phyloP scores from a whole-genome alignment of 352 stramenopile genomes.

The Pythium rhizo-oryzae region DNA sequence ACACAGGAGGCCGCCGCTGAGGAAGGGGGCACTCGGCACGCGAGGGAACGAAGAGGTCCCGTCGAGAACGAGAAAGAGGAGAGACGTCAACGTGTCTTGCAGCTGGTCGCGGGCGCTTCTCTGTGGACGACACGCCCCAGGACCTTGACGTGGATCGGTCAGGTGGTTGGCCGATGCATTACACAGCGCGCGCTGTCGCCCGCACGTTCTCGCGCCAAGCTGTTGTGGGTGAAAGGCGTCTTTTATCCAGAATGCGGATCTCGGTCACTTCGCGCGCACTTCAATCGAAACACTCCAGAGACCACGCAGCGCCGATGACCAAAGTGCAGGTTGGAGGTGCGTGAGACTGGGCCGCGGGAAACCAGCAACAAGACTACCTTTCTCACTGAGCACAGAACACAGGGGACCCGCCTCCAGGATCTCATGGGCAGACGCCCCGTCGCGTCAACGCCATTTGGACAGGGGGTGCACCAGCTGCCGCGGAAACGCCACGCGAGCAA shows the following conservation, averaged over 20 bases:
- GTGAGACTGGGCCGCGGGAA: not conserved
- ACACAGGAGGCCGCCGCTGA: too few relatives aligned
- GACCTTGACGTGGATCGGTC: not conserved
- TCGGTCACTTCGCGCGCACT: not conserved
- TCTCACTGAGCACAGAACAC: not conserved
- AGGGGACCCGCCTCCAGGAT: too few relatives aligned
- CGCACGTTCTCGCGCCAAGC: not conserved
- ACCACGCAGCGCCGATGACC: not conserved
- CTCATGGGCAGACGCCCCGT: not conserved
- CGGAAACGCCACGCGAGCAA: not conserved
- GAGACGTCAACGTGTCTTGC: not conserved
- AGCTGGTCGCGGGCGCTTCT: not conserved
- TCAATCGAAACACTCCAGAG: not conserved
- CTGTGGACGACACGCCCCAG: not conserved
- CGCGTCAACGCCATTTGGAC: too few relatives aligned
- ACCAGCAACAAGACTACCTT: not conserved
- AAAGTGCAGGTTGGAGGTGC: not conserved
- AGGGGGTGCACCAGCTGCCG: not conserved
- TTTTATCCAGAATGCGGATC: not conserved
- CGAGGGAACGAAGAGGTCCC: too few relatives aligned
- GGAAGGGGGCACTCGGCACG: too few relatives aligned
- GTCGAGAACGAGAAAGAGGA: not conserved
- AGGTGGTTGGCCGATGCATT: not conserved
- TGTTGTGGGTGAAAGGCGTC: not conserved
- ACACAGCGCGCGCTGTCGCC: not conserved